Percentiles rank a stretch among this genome's conserved stretches.
phyloP scores from a whole-genome alignment of 2,329 filamentous ascomycete genomes.

The Neurospora crassa region DNA sequence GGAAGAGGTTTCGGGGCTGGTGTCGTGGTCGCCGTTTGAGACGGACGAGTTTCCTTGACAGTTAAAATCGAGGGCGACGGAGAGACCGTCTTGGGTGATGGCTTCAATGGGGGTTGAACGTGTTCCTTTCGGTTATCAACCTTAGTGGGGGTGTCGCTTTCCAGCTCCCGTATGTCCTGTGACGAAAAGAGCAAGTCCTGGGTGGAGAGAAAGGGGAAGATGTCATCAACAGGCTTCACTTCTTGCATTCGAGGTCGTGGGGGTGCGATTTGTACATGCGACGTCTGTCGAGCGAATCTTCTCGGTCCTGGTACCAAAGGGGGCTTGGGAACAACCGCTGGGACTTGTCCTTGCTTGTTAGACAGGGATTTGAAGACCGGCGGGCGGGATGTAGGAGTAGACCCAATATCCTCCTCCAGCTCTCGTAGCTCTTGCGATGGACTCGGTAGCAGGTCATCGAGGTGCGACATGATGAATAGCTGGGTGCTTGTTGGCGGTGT shows the following conservation, averaged over 20 bases:
- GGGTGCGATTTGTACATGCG: background rate
- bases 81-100: background rate
- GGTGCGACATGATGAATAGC: constrained; percentile 12
- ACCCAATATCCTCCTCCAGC: constrained; percentile 30
- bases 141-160: constrained; percentile 15
- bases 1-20: background rate
- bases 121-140: background rate
- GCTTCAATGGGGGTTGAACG: background rate
- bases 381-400: constrained; percentile 10
- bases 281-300: background rate
- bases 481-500: constrained; percentile 10
- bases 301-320: background rate
- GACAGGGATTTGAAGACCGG: background rate
- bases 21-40: background rate
- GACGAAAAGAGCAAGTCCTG: constrained; percentile 38
- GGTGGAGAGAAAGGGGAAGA: constrained; percentile 30
- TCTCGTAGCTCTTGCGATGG: constrained; percentile 40
- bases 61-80: background rate
- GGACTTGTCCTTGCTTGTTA: background rate
- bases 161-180: constrained; percentile 36
- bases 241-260: background rate
- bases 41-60: background rate
- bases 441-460: constrained; percentile 10
- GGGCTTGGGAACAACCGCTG: background rate
- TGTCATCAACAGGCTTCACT: background rate